Evolutionary conservation across 129 eudicot species (phyloP).

Genomic region (Centrapalus pauciflorus): DNA sequence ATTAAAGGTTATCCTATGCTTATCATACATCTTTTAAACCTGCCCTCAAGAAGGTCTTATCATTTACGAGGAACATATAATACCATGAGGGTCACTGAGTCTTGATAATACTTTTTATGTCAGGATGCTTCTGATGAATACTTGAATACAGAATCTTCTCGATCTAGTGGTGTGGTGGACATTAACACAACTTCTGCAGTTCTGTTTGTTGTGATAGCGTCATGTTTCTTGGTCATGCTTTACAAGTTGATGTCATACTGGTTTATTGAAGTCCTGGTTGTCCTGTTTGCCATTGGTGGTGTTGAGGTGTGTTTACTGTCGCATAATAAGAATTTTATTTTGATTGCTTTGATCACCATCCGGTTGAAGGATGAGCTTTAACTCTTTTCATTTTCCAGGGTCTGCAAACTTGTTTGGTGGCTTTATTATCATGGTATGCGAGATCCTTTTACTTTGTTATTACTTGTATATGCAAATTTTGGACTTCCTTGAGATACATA

Average conservation of each 20-base stretch:
- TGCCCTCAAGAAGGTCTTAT: background rate
- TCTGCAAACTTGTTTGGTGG: slow-evolving; percentile 91
- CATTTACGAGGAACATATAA: background rate
- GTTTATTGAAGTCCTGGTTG: slow-evolving; percentile 96
- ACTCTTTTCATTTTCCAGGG: slow-evolving; percentile 57
- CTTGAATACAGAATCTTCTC: slow-evolving; percentile 34
- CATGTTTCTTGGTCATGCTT: slow-evolving; percentile 94
- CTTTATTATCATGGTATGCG: slow-evolving; percentile 86
- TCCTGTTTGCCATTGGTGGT: slow-evolving; percentile 94
- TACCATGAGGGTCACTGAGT: slow-evolving; percentile 2
- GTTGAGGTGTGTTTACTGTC: slow-evolving; percentile 60
- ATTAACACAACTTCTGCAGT: slow-evolving; percentile 86
- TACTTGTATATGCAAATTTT: slow-evolving; percentile 11
- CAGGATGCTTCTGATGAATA: slow-evolving; percentile 84
- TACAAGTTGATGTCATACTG: slow-evolving; percentile 94
- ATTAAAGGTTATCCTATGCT: slow-evolving; percentile 51
- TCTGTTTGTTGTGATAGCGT: slow-evolving; percentile 91
- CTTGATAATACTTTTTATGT: slow-evolving; percentile 13
- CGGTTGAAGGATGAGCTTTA: slow-evolving; percentile 14
- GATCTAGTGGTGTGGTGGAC: slow-evolving; percentile 71
- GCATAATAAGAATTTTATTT: background rate
- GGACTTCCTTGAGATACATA: background rate
- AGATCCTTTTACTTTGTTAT: background rate
- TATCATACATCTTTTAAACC: background rate
- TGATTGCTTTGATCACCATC: slow-evolving; percentile 11